Evolutionary conservation across 2,329 filamentous ascomycete genomes (phyloP).

Genomic region (Phyllosticta paracitricarpa): DNA sequence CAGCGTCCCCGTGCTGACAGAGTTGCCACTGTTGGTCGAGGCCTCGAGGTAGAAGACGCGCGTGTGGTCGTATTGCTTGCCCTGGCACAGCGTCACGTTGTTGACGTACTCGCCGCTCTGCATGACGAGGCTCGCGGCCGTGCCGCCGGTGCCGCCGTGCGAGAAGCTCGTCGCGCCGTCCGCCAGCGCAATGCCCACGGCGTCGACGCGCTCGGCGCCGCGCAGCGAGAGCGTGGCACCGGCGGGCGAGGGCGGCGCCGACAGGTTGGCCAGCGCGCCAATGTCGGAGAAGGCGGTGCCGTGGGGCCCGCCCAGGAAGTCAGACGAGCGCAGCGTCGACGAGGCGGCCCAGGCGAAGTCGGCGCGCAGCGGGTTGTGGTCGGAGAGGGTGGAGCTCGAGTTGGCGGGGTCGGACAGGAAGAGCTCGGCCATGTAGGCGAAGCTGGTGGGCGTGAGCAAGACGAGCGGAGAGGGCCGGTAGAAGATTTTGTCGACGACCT

Average conservation of each 20-base stretch:
- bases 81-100: constrained; percentile 41
- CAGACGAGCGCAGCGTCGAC: constrained; percentile 35
- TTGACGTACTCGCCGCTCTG: constrained; percentile 40
- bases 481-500: constrained; percentile 59
- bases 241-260: constrained; percentile 29
- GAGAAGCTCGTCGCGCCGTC: constrained; percentile 37
- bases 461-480: constrained; percentile 45
- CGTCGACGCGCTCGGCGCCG: constrained; percentile 42
- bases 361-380: constrained; percentile 56
- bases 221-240: constrained; percentile 27
- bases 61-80: constrained; percentile 35
- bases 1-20: constrained; percentile 34
- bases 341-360: constrained; percentile 33
- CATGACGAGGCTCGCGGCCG: constrained; percentile 34
- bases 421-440: constrained; percentile 44
- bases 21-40: constrained; percentile 41
- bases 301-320: constrained; percentile 39
- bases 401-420: constrained; percentile 41
- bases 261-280: constrained; percentile 22
- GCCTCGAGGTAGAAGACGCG: constrained; percentile 47
- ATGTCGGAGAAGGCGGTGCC: constrained; percentile 48
- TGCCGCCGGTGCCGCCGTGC: constrained; percentile 47
- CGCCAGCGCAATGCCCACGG: constrained; percentile 37
- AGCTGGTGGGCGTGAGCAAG: constrained; percentile 38
- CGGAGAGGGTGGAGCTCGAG: constrained; percentile 48